Percentiles rank a stretch among this genome's conserved stretches.
Evolutionary conservation across 2,329 filamentous ascomycete species (phyloP).

Genomic region (Sporothrix brasiliensis): DNA sequence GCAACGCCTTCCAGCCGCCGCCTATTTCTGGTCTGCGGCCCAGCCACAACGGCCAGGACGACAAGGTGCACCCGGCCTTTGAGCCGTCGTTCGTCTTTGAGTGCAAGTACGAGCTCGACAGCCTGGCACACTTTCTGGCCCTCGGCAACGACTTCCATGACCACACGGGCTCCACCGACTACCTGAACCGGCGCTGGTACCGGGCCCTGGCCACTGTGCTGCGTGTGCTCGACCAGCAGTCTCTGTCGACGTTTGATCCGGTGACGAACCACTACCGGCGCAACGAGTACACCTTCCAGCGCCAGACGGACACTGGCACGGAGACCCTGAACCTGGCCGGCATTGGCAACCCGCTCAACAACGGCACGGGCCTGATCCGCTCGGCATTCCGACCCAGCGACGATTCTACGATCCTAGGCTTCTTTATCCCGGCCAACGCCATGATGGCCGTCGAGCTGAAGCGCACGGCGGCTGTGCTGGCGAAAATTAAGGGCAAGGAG

Average conservation of each 20-base stretch:
- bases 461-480: slow-evolving; percentile 71
- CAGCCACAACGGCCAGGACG: slow-evolving; percentile 77
- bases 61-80: slow-evolving; percentile 82
- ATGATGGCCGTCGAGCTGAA: slow-evolving; percentile 92
- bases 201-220: slow-evolving; percentile 75
- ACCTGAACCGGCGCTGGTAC: slow-evolving; percentile 78
- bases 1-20: slow-evolving; percentile 97
- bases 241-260: slow-evolving; percentile 75
- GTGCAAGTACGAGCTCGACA: slow-evolving; percentile 99
- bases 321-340: slow-evolving; percentile 85
- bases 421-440: slow-evolving; percentile 92
- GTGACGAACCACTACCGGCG: slow-evolving; percentile 64
- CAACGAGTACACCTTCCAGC: slow-evolving; percentile 87
- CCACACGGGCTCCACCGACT: slow-evolving; percentile 70
- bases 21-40: slow-evolving; percentile 72
- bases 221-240: slow-evolving; percentile 74
- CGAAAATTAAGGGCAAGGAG: slow-evolving; percentile 45
- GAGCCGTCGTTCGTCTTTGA: slow-evolving; percentile 88
- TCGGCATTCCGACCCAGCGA: slow-evolving; percentile 95
- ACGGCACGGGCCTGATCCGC: slow-evolving; percentile 80
- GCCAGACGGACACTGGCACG: slow-evolving; percentile 77
- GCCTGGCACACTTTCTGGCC: slow-evolving; percentile 85
- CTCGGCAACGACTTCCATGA: slow-evolving; percentile 85
- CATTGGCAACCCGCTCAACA: slow-evolving; percentile 87
- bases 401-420: slow-evolving; percentile 91